phyloP scores from a whole-genome alignment of 805 yeast species.

The Kazachstania psychrophila region DNA sequence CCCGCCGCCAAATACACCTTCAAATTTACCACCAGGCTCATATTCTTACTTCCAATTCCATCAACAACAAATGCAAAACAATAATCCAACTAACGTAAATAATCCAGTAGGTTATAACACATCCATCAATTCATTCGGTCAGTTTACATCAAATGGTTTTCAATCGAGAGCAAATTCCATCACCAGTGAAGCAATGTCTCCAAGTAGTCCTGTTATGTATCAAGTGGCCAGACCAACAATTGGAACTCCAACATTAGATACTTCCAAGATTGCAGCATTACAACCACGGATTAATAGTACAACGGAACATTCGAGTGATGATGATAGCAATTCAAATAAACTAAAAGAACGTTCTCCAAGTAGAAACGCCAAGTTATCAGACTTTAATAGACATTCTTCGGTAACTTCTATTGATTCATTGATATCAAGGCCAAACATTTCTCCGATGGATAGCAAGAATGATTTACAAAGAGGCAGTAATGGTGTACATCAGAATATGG shows the following conservation, averaged over 20 bases:
- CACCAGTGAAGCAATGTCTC: conserved; percentile 26
- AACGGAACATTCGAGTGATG: neutral
- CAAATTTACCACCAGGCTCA: conserved; percentile 9
- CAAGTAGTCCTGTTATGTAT: conserved; percentile 16
- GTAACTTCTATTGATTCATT: conserved; percentile 6
- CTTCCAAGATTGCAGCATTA: neutral
- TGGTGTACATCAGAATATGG: neutral
- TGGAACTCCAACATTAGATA: neutral
- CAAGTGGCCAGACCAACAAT: neutral
- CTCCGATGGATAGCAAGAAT: neutral
- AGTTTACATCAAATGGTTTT: conserved; percentile 19
- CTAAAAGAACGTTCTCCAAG: too few species aligned
- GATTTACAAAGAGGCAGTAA: neutral
- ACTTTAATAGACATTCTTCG: conserved; percentile 3
- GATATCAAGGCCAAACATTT: conserved; percentile 1
- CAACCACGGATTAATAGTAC: neutral
- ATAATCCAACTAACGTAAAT: neutral
- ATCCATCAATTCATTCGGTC: conserved; percentile 17
- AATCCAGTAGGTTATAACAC: conserved; percentile 3
- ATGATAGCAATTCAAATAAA: neutral
- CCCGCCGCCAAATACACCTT: conserved; percentile 10
- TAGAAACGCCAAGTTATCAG: too few species aligned
- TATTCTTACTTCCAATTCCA: conserved; percentile 24
- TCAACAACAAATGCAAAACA: conserved; percentile 11
- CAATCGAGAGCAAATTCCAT: conserved; percentile 26